Base-by-base conservation (phyloP, 345 rosid species). In the Hirschfeldia incana region DNA sequence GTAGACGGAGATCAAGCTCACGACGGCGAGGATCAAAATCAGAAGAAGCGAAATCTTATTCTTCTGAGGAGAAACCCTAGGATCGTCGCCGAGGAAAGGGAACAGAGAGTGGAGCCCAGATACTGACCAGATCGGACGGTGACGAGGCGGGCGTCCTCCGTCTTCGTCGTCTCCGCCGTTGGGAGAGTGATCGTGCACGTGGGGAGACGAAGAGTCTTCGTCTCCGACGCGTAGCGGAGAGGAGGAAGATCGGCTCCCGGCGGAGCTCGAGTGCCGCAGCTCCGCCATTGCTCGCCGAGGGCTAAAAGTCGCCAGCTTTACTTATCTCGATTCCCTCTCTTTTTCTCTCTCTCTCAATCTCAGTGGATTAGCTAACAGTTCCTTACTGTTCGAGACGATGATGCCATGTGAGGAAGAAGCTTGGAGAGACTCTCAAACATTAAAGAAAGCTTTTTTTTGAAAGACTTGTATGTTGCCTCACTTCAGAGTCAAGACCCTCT, bases 241-340 rank as follows among this genome's bases (percentile, higher is more conserved):
- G 57, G 94, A 86, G 46, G 91, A 65, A 80, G 92, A 81, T 72
- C 99, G 88, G 88, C 89, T 84, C 10, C 99, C 99, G 65, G 84
- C 79, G 74, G 97, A 92, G 86, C 92, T 86, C 81, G 98, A 90
- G 88, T 96, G 95, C 82, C 99, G 83, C 42, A 90, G 92, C 97
- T 96, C 99, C 46, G 86, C 99, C 95, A 89, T 85, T 44, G 86
- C 95, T 72, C 92, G 85, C 83, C 92, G 93, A 37, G 89, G 93
- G 78, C 92, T 88, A 67, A 81, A 88, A 79, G 85, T 82, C 79
- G 89, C 88, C 89, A 89, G 84, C 73, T 80, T 44, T 78, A 10
- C 1, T n/a, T 62, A 28, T 28, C 8, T 67, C 42, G 55, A 60
- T 58, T 13, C 59, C 49, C 34, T 44, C 29, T 33, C 32, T n/a